Evolutionary conservation across 192 early-diverging fungal species (phyloP), one percentile per base, ranked within the genome.

Genomic region (Chytriomyces sp.): DNA sequence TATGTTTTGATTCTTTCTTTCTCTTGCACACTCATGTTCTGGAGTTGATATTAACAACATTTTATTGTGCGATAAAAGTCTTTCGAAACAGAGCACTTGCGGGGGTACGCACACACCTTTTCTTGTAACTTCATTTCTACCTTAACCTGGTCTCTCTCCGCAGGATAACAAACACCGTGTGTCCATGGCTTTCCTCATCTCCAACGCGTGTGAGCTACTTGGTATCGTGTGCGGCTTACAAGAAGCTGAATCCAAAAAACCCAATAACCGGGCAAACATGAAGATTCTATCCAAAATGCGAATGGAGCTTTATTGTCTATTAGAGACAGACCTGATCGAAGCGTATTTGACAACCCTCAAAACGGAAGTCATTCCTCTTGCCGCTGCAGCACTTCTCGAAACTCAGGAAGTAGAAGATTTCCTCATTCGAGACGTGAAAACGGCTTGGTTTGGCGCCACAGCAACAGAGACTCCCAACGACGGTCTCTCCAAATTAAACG

Each of bases 261-360:
- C 64, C 0, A 74, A 77, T 20, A 90, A 85, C 69, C 83, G 87
- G 69, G 87, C 87, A 53, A 91, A 45, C 48, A 48, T 45, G 81
- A 90, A 92, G 62, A 77, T 91, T 7, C 90, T 95, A 68, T 88
- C 90, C 62, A 94, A 94, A 44, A 86, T 93, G 68, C 91, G 91
- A 82, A 89, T 89, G 81, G 94, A 95, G 66, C 82, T 96, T 45
- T 57, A 57, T 57, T 3, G 20, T 57, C 53, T 57, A 20, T n/a
- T 57, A 1, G 92, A 96, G 77, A 90, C 90, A 50, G 92, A 94
- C 67, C 92, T 96, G 57, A 93, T 92, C 86, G 91, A 91, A 82
- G 91, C 91, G n/a, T 96, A 93, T 93, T 90, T 95, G 88, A 93
- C 91, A 77, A 91, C 92, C 47, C 83, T 94, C 67, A 93, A 94